Conservation (phyloP, 2,329 filamentous ascomycete species). For the Pseudocercospora vitis region DNA sequence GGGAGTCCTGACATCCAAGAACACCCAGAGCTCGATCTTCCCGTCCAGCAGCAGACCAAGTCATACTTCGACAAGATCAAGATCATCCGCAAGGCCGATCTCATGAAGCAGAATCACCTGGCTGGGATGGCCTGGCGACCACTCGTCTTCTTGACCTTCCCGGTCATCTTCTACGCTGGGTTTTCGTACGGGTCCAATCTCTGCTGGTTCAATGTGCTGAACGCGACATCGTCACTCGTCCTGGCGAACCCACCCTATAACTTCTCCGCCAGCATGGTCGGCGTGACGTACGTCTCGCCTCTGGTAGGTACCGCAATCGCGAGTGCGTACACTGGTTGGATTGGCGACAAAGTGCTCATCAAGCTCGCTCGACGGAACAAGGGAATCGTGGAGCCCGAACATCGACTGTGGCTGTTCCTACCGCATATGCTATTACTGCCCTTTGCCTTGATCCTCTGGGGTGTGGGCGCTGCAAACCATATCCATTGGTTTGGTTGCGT, state of each 20-base stretch:
- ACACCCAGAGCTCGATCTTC: conserved; percentile 14
- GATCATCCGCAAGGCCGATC: conserved; percentile 33
- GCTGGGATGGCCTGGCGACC: conserved; percentile 34
- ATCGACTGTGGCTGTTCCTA: conserved; percentile 44
- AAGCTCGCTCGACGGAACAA: conserved; percentile 40
- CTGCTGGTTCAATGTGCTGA: conserved; percentile 48
- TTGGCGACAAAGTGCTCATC: conserved; percentile 40
- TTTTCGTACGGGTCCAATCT: conserved; percentile 44
- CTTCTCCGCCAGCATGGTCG: conserved; percentile 42
- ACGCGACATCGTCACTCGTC: conserved; percentile 44
- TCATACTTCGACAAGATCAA: conserved; percentile 39
- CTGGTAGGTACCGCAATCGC: conserved; percentile 41
- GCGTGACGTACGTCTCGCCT: conserved; percentile 40
- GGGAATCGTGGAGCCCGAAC: conserved; percentile 44
- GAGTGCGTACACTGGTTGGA: conserved; percentile 38
- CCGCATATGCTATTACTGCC: conserved; percentile 46
- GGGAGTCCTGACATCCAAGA: not conserved
- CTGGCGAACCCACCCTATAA: conserved; percentile 41
- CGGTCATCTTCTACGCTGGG: conserved; percentile 43
- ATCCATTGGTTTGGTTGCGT: conserved; percentile 51
- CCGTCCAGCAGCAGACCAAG: conserved; percentile 17
- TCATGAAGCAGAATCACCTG: conserved; percentile 36
- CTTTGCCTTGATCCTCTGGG: conserved; percentile 51
- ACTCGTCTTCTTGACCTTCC: conserved; percentile 41
- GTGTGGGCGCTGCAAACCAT: conserved; percentile 48